Conservation (phyloP, 169 alveolate genomes). For the Neospora caninum region DNA sequence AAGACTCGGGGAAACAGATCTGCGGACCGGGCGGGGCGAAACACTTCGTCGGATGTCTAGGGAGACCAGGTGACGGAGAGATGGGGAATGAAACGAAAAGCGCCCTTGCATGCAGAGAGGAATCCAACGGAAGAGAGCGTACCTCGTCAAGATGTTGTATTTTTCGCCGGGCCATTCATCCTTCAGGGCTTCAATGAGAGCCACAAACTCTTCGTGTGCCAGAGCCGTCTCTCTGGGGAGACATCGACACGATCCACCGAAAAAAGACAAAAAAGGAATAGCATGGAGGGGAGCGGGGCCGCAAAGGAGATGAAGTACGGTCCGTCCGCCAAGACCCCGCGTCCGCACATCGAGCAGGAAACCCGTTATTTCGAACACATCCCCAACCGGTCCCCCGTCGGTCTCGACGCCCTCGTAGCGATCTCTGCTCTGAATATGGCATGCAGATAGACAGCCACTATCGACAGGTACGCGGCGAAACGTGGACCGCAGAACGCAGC, state of each 20-base stretch:
- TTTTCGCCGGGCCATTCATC: conserved; percentile 53
- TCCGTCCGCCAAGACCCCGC: too few species aligned
- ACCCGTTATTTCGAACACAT: too few species aligned
- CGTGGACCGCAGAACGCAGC: not conserved
- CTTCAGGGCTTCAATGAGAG: conserved; percentile 37
- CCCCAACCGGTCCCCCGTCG: too few species aligned
- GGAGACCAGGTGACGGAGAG: not conserved
- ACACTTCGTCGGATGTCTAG: not conserved
- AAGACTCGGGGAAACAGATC: not conserved
- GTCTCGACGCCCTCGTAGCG: too few species aligned
- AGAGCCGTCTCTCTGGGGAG: conserved; percentile 32
- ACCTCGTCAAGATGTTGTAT: conserved; percentile 54
- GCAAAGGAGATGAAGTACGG: too few species aligned
- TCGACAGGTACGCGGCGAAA: not conserved
- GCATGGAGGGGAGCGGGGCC: not conserved
- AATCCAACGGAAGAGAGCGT: not conserved
- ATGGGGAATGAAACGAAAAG: not conserved
- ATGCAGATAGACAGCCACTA: too few species aligned
- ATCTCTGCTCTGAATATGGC: too few species aligned
- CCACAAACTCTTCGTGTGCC: not conserved
- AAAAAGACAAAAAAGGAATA: not conserved
- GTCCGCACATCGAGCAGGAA: too few species aligned
- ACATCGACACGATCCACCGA: not conserved
- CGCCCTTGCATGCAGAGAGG: not conserved
- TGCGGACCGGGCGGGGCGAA: not conserved